These are phyloP conservation scores for Trichomonas tenax DNA, from an alignment of 208 protist genomes.

Conservation along the genomic window DNA sequence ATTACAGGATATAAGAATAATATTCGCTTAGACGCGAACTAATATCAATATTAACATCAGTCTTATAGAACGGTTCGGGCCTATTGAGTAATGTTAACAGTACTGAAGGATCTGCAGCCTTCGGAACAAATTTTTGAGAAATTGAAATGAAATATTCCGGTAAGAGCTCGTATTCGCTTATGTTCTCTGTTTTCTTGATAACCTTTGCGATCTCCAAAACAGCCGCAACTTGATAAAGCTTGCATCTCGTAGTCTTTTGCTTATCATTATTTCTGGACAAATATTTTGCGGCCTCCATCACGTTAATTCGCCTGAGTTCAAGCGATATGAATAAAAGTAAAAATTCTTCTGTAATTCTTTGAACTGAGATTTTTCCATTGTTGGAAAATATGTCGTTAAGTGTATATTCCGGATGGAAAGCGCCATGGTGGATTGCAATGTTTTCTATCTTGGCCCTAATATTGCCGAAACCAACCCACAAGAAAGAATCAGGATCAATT, in stretches of 20 bases:
- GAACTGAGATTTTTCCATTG: background rate
- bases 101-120: too few relatives aligned
- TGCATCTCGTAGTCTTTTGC: background rate
- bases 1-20: too few relatives aligned
- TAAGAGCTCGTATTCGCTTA: too few relatives aligned
- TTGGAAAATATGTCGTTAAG: background rate
- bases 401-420: too few relatives aligned
- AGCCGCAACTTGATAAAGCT: background rate
- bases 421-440: background rate
- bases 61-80: too few relatives aligned
- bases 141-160: too few relatives aligned
- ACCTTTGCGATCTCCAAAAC: background rate
- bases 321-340: background rate
- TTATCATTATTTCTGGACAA: background rate
- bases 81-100: too few relatives aligned
- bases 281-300: background rate
- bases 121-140: too few relatives aligned
- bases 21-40: too few relatives aligned
- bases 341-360: background rate
- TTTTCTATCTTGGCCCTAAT: background rate
- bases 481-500: background rate
- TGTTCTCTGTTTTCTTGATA: background rate
- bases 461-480: background rate
- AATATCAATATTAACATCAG: too few relatives aligned
- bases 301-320: background rate